Percentiles rank a stretch among this genome's conserved stretches.
phyloP scores from a whole-genome alignment of 2,329 filamentous ascomycete species.

The Sporothrix brasiliensis region DNA sequence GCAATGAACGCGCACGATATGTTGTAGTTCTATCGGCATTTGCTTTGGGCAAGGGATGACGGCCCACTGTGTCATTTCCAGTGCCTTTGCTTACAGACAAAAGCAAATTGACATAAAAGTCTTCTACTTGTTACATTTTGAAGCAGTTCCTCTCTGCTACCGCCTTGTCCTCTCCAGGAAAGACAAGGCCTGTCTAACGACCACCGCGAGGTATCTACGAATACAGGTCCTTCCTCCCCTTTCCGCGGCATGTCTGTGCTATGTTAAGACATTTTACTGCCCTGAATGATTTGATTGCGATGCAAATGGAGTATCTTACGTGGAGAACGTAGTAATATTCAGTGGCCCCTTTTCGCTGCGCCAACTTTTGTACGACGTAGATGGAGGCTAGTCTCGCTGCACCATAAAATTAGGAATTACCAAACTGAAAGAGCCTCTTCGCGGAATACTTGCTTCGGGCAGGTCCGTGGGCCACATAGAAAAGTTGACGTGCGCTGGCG shows the following conservation, averaged over 20 bases:
- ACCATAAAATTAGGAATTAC: not conserved
- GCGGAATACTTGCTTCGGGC: not conserved
- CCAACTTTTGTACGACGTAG: not conserved
- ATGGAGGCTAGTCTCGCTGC: slow-evolving; percentile 1
- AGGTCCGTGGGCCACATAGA: not conserved
- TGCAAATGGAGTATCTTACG: too few species aligned
- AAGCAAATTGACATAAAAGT: not conserved
- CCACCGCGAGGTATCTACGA: not conserved
- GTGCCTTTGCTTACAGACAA: not conserved
- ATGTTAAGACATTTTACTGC: slow-evolving; percentile 23
- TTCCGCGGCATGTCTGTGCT: slow-evolving; percentile 12
- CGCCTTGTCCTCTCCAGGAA: not conserved
- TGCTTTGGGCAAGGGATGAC: slow-evolving; percentile 23
- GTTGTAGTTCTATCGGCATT: slow-evolving; percentile 8
- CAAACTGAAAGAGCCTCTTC: not conserved
- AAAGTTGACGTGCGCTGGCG: not conserved
- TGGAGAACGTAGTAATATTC: too few species aligned
- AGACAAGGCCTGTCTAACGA: not conserved
- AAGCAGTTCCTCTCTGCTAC: not conserved
- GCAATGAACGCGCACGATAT: not conserved
- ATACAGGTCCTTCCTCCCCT: not conserved
- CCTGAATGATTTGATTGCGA: not conserved
- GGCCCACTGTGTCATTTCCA: slow-evolving; percentile 29
- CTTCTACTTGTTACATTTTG: not conserved
- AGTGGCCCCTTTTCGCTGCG: slow-evolving; percentile 17